Conservation (phyloP, 768 basidiomycete genomes). For the Lentinula edodes region DNA sequence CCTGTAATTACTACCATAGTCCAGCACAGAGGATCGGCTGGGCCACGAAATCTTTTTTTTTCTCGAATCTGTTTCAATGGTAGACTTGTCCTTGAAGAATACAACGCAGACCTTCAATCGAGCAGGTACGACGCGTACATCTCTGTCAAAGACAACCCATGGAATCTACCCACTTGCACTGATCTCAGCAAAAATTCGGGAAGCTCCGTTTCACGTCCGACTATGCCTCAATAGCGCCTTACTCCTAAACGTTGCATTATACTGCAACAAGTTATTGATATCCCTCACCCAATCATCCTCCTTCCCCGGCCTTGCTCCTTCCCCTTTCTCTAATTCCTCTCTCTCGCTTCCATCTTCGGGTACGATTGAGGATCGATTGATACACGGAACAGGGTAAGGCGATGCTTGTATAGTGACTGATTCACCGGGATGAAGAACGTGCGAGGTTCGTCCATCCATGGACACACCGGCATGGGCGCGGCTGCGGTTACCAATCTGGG, state of each 20-base stretch:
- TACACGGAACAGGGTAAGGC: slow-evolving; percentile 87
- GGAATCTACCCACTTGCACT: too few species aligned
- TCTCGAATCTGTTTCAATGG: too few species aligned
- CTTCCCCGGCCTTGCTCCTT: slow-evolving; percentile 73
- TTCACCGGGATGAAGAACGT: slow-evolving; percentile 79
- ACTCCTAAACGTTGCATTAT: slow-evolving; percentile 91
- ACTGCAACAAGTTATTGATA: slow-evolving; percentile 91
- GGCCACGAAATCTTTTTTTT: too few species aligned
- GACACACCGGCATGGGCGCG: slow-evolving; percentile 77
- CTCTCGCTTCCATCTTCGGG: slow-evolving; percentile 28
- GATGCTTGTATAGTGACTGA: slow-evolving; percentile 82
- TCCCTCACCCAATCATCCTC: slow-evolving; percentile 97
- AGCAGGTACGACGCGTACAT: too few species aligned
- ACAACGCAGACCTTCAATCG: too few species aligned
- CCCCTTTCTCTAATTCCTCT: slow-evolving; percentile 22
- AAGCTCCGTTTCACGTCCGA: slow-evolving; percentile 38
- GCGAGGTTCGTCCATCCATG: slow-evolving; percentile 34
- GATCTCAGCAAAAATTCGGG: too few species aligned
- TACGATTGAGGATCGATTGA: slow-evolving; percentile 77
- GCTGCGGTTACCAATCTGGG: slow-evolving; percentile 77
- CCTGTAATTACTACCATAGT: too few species aligned
- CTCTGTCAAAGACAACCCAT: too few species aligned
- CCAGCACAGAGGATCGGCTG: too few species aligned
- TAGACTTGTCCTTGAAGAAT: too few species aligned
- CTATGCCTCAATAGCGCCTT: slow-evolving; percentile 78